Conservation (phyloP, 495 filamentous ascomycete species). For the Penicillium bovifimosum region DNA sequence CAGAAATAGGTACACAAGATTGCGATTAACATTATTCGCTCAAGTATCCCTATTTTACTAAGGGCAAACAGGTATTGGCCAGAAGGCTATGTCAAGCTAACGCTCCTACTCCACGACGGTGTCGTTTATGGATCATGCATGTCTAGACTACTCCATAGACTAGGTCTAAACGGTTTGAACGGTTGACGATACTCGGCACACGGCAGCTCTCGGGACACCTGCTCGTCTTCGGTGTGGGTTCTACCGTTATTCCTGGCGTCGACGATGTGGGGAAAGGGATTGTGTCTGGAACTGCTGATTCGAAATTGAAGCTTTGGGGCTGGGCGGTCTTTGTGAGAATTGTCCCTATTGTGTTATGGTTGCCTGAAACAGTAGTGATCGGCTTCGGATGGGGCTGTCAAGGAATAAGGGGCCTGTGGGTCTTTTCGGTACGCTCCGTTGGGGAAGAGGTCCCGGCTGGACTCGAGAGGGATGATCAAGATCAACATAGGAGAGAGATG, state of each 20-base stretch:
- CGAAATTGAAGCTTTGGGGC: background rate
- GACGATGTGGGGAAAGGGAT: background rate
- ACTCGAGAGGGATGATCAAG: background rate
- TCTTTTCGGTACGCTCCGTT: background rate
- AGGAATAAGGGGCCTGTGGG: background rate
- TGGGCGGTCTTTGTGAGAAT: background rate
- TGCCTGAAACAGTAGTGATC: background rate
- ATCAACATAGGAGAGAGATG: background rate
- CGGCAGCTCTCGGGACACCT: background rate
- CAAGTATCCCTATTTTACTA: conserved; percentile 1
- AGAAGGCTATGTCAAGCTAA: background rate
- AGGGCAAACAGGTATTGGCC: conserved; percentile 12
- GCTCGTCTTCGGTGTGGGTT: background rate
- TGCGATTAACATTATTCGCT: no score
- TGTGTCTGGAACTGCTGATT: background rate
- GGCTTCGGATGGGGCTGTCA: background rate
- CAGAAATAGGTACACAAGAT: background rate
- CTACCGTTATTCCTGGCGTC: background rate
- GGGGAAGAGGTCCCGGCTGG: background rate
- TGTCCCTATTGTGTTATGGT: background rate
- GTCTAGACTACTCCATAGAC: background rate
- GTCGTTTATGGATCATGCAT: background rate
- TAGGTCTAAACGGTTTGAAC: conserved; percentile 2
- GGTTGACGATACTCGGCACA: background rate
- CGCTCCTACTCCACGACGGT: background rate